Percentiles rank a stretch among this genome's conserved stretches.
phyloP scores from a whole-genome alignment of 495 filamentous ascomycete genomes.

The Neurospora tetrasperma region DNA sequence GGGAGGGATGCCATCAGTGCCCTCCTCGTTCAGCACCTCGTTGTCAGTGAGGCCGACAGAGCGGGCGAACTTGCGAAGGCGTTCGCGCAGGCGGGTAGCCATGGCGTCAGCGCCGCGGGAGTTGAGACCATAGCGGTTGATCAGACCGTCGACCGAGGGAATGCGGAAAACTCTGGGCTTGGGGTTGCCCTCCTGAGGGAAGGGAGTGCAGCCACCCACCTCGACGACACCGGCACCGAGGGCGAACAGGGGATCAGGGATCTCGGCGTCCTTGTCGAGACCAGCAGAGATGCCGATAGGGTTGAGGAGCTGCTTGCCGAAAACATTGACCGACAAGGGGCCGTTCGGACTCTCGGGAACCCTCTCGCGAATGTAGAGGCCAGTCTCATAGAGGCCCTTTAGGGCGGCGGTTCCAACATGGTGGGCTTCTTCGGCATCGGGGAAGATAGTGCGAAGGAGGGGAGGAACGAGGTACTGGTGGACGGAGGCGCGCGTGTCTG shows the following conservation, averaged over 20 bases:
- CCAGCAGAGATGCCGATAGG: constrained; percentile 89
- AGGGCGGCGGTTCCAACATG: constrained; percentile 59
- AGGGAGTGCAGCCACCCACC: constrained; percentile 79
- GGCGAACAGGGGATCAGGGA: constrained; percentile 70
- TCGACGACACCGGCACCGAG: constrained; percentile 79
- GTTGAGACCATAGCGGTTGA: constrained; percentile 95
- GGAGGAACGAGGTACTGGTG: constrained; percentile 76
- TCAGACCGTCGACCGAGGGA: constrained; percentile 67
- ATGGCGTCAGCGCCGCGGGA: constrained; percentile 80
- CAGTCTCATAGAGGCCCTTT: constrained; percentile 55
- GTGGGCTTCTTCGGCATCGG: constrained; percentile 89
- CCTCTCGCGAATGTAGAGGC: constrained; percentile 68
- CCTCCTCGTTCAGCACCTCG: constrained; percentile 59
- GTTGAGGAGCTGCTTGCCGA: constrained; percentile 67
- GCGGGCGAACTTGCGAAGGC: constrained; percentile 68
- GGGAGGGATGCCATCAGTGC: constrained; percentile 49
- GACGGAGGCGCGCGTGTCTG: constrained; percentile 79
- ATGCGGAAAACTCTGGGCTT: constrained; percentile 82
- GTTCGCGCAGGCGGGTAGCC: constrained; percentile 65
- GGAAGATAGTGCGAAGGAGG: constrained; percentile 55
- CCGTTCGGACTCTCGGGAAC: constrained; percentile 10
- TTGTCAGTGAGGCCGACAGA: constrained; percentile 57
- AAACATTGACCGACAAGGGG: constrained; percentile 48
- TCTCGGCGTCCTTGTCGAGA: constrained; percentile 85
- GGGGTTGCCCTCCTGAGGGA: constrained; percentile 76